A percentile compares a stretch with the other conserved stretches of the same genome.
Evolutionary conservation across 2,329 filamentous ascomycete genomes (phyloP).

Genomic region (Didymella keratinophila): DNA sequence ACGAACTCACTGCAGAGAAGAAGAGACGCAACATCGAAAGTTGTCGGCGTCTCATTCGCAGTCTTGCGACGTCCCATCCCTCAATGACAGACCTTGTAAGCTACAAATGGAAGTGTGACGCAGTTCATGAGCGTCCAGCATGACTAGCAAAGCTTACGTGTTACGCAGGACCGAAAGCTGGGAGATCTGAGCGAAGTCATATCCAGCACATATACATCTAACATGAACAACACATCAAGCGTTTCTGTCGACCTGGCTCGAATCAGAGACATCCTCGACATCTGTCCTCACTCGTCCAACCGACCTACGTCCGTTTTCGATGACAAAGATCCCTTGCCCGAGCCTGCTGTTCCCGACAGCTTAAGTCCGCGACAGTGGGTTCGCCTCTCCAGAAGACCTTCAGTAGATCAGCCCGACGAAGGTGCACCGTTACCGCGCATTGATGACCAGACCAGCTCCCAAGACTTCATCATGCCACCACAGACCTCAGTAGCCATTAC

Average conservation of each 20-base stretch:
- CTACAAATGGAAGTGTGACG: too few relatives aligned
- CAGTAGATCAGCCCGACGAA: background rate
- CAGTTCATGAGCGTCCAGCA: background rate
- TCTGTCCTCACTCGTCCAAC: background rate
- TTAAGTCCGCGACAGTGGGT: background rate
- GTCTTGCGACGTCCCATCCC: background rate
- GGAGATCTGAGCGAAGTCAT: background rate
- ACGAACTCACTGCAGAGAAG: conserved; percentile 3
- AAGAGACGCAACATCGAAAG: conserved; percentile 11
- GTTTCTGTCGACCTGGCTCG: conserved; percentile 6
- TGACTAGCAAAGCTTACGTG: background rate
- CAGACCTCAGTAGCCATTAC: background rate
- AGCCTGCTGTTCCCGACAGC: background rate
- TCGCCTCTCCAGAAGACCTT: background rate
- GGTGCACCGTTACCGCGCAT: background rate
- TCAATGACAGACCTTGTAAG: background rate
- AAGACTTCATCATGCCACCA: background rate
- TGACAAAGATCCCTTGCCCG: background rate
- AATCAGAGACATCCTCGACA: conserved; percentile 8
- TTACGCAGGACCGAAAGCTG: background rate
- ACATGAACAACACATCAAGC: background rate
- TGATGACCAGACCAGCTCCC: background rate
- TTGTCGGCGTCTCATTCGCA: conserved; percentile 8
- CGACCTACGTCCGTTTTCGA: background rate
- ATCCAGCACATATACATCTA: conserved; percentile 2